Evolutionary conservation across 257 asterid genomes (phyloP).

Genomic region (Ballota nigra): DNA sequence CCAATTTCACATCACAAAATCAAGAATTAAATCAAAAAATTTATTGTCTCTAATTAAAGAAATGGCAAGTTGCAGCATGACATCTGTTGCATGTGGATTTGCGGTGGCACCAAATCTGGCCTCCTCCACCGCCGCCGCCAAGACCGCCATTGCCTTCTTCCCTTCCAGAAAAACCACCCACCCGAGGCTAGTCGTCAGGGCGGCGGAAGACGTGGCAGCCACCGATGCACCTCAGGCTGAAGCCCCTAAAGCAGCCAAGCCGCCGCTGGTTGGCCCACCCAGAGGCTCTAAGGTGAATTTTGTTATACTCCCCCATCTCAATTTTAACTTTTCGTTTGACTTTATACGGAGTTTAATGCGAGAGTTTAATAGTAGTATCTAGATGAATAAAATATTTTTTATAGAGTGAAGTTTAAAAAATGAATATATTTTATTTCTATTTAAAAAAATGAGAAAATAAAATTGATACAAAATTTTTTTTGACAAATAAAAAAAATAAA

Average conservation of each 20-base stretch:
- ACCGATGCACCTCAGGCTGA: constrained; percentile 32
- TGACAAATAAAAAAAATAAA: too few species aligned
- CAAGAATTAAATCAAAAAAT: neutral
- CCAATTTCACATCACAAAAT: neutral
- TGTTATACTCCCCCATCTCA: too few species aligned
- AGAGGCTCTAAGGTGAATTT: constrained; percentile 72
- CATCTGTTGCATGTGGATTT: constrained; percentile 62
- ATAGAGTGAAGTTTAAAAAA: too few species aligned
- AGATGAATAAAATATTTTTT: too few species aligned
- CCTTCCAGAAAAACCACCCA: constrained; percentile 37
- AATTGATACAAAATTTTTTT: too few species aligned
- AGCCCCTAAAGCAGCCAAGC: constrained; percentile 67
- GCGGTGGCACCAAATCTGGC: constrained; percentile 48
- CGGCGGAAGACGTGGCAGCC: constrained; percentile 31
- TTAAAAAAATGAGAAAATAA: too few species aligned
- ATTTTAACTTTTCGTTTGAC: too few species aligned
- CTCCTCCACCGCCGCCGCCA: constrained; percentile 25
- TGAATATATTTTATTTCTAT: too few species aligned
- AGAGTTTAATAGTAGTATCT: too few species aligned
- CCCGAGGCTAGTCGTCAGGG: constrained; percentile 57
- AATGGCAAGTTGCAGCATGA: constrained; percentile 82
- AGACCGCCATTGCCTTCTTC: constrained; percentile 34
- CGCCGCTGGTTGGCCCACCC: constrained; percentile 89
- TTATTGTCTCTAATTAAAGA: neutral
- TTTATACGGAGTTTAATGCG: too few species aligned